Evolutionary conservation across 1,139 yeast genomes (phyloP), one percentile per base, ranked within the genome.

Genomic region (Ogataea hybrid): DNA sequence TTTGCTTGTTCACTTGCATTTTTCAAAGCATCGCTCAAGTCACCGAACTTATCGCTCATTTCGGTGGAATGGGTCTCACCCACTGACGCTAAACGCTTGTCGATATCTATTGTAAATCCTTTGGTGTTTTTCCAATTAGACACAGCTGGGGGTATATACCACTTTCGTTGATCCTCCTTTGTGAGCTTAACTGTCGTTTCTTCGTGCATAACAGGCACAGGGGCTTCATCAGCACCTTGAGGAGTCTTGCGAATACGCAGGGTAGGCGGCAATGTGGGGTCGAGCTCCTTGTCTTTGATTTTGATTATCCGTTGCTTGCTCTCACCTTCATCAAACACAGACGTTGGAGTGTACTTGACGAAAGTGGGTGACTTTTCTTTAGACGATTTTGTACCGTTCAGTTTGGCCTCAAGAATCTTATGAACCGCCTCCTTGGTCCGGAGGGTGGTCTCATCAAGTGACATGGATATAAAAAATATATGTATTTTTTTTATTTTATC

Each of bases 111-210:
- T 1, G 96, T 81, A 60, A 82, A 89, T 4, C 98, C 97, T 52
- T 85, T 84, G 20, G 92, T 88, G 61, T 92, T 92, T 62, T 90
- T 90, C 98, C 98, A 92, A 61, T 88, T 89, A 1, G 97, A 90
- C 1, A 92, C 77, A 1, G 95, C 89, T 0, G 96, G 83, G 0
- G 98, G 97, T 22, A 92, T 88, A 38, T 75, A 74, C 97, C 97
- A 92, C 47, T 79, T 76, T 28, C 77, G 81, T 47, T 81, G 83
- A 45, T 89, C 96, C 53, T 84, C 88, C 30, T 80, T 79, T 0
- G 92, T 77, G n/a, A 84, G 61, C 52, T 74, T 79, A 2, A 46
- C 50, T 1, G 51, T 46, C n/a, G 44, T 44, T 23, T 70, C 57
- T 12, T 60, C 62, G 29, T 63, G 64, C 34, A 64, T 38, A 2